Conservation (phyloP, 2,329 filamentous ascomycete species). For the Dactylonectria estremocensis region DNA sequence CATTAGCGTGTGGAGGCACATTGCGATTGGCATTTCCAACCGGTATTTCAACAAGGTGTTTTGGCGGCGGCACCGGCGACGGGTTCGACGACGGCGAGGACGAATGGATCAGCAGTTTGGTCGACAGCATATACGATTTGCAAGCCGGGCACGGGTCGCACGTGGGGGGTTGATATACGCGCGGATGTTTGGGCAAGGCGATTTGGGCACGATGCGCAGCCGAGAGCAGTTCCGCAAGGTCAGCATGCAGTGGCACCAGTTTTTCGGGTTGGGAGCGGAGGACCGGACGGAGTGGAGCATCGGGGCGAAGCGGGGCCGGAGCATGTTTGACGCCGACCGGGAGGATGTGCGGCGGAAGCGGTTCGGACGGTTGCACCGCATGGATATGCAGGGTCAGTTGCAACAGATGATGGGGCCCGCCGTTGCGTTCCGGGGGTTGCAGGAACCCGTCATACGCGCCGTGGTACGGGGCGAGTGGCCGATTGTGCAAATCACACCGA, state of each 20-base stretch:
- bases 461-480: too few species aligned
- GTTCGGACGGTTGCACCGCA: too few species aligned
- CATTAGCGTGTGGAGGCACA: neutral
- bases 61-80: neutral
- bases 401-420: too few species aligned
- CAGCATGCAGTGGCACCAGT: conserved; percentile 9
- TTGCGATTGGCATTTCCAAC: neutral
- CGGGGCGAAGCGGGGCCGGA: neutral
- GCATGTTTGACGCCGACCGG: too few species aligned
- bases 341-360: too few species aligned
- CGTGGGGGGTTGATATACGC: neutral
- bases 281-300: neutral
- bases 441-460: too few species aligned
- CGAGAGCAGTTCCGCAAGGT: conserved; percentile 7
- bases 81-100: neutral
- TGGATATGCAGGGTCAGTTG: too few species aligned
- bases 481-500: too few species aligned
- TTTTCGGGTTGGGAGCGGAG: conserved; percentile 2
- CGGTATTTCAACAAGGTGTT: conserved; percentile 3
- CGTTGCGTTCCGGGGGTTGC: too few species aligned
- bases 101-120: neutral
- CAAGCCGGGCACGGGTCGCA: conserved; percentile 3
- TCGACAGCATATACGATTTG: conserved; percentile 8
- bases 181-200: conserved; percentile 5
- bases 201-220: conserved; percentile 3